Evolutionary conservation across 257 asterid genomes (phyloP).

Genomic region (Petunia secreta): DNA sequence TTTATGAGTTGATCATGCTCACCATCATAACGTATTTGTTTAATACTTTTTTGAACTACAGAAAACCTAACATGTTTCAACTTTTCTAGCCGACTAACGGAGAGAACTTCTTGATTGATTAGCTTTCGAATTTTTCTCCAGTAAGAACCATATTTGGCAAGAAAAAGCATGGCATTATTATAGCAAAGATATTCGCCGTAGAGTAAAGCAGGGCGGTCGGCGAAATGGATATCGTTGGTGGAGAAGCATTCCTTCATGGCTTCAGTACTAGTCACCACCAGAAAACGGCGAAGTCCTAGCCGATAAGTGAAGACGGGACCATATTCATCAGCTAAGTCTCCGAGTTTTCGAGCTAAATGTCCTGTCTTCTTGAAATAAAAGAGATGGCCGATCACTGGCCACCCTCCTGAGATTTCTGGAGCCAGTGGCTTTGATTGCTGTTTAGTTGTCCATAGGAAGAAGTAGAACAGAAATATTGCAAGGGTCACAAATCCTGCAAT

Average conservation of each 20-base stretch:
- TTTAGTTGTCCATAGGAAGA: no score
- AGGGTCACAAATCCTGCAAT: no score
- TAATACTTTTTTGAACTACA: not conserved
- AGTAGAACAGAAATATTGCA: no score
- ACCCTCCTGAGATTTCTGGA: not conserved
- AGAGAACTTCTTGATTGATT: constrained; percentile 18
- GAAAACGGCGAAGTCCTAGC: constrained; percentile 29
- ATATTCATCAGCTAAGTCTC: constrained; percentile 31
- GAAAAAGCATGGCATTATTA: constrained; percentile 34
- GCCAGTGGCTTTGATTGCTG: not conserved
- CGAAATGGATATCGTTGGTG: constrained; percentile 30
- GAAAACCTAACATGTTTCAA: no score
- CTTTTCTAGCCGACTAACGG: constrained; percentile 8
- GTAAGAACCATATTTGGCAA: constrained; percentile 30
- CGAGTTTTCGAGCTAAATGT: constrained; percentile 6
- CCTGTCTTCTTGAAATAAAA: not conserved
- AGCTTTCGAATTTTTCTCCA: constrained; percentile 37
- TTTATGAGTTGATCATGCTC: constrained; percentile 6
- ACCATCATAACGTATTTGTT: not conserved
- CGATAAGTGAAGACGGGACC: constrained; percentile 37
- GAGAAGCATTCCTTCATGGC: constrained; percentile 34
- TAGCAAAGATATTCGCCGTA: constrained; percentile 27
- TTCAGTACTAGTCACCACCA: constrained; percentile 32
- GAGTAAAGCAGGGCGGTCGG: constrained; percentile 20
- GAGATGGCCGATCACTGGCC: constrained; percentile 5